A percentile compares a stretch with the other conserved stretches of the same genome.
These are phyloP conservation scores for Cyclotella kingstonii DNA, from an alignment of 108 stramenopile species.

Conservation along the genomic window DNA sequence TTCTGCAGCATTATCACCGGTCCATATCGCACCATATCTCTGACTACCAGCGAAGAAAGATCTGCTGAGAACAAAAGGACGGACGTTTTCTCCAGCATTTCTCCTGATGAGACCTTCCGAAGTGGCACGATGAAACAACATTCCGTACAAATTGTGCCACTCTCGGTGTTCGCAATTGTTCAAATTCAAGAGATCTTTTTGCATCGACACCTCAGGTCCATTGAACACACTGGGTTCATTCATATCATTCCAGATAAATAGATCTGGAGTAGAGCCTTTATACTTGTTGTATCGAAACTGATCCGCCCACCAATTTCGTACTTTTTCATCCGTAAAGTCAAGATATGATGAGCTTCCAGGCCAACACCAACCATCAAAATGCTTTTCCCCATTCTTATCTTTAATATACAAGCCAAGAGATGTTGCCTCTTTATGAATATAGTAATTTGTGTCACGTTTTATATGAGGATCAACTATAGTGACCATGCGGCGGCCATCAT, in stretches of 20 bases:
- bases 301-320: slow-evolving; percentile 96
- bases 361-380: slow-evolving; percentile 99
- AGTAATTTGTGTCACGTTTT: slow-evolving; percentile 91
- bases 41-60: slow-evolving; percentile 98
- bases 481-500: slow-evolving; percentile 95
- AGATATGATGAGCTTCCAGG: slow-evolving; percentile 98
- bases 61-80: slow-evolving; percentile 96
- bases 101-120: slow-evolving; percentile 85
- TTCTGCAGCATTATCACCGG: slow-evolving; percentile 96
- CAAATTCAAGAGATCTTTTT: slow-evolving; percentile 87
- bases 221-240: slow-evolving; percentile 99
- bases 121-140: slow-evolving; percentile 97
- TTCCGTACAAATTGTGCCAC: slow-evolving; percentile 99
- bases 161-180: slow-evolving; percentile 95
- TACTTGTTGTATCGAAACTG: slow-evolving; percentile 93
- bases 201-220: slow-evolving; percentile 98
- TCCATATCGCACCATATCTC: slow-evolving; percentile 98
- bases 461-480: slow-evolving; percentile 99
- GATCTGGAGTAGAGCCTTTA: slow-evolving; percentile 85
- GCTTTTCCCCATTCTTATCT: slow-evolving; percentile 85
- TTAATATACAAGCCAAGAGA: slow-evolving; percentile 92
- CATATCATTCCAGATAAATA: slow-evolving; percentile 99
- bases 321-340: slow-evolving; percentile 93
- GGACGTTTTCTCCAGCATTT: slow-evolving; percentile 62
- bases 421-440: slow-evolving; percentile 95